phyloP scores from a whole-genome alignment of 148 eudicot species.

The Linanthus parryae region DNA sequence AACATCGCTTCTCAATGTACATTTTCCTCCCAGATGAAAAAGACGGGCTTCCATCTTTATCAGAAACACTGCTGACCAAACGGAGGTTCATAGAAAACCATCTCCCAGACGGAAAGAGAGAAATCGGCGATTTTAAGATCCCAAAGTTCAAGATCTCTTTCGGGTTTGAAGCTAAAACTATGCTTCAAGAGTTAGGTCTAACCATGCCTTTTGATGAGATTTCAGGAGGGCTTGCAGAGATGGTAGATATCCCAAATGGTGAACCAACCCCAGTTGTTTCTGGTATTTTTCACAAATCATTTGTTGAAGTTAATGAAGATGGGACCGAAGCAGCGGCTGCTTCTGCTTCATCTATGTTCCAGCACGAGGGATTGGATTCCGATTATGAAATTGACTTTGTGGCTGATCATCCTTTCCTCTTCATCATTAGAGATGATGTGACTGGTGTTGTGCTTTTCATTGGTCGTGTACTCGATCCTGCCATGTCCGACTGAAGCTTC shows the following conservation, averaged over 20 bases:
- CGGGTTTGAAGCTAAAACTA: conserved; percentile 71
- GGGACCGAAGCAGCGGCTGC: conserved; percentile 95
- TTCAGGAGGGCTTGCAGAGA: conserved; percentile 58
- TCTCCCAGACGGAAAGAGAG: conserved; percentile 35
- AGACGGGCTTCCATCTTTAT: conserved; percentile 51
- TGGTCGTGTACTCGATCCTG: no score
- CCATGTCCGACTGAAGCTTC: no score
- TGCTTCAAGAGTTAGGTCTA: conserved; percentile 53
- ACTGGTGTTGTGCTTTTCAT: conserved; percentile 73
- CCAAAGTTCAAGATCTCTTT: conserved; percentile 71
- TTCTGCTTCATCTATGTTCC: conserved; percentile 36
- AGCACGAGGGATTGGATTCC: conserved; percentile 10
- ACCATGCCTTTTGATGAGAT: conserved; percentile 56
- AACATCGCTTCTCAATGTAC: conserved; percentile 73
- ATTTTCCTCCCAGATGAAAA: conserved; percentile 70
- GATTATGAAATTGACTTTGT: conserved; percentile 85
- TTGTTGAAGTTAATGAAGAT: conserved; percentile 86
- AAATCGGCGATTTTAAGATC: conserved; percentile 55
- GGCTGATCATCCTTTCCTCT: conserved; percentile 90
- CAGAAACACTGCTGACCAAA: conserved; percentile 43
- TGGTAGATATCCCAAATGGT: conserved; percentile 54
- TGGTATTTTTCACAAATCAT: conserved; percentile 66
- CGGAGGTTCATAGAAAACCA: conserved; percentile 54
- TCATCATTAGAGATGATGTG: conserved; percentile 64
- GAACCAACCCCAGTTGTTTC: conserved; percentile 55